Evolutionary conservation across 495 filamentous ascomycete genomes (phyloP), one percentile per base, ranked within the genome.

Genomic region (Aspergillus indologenus): DNA sequence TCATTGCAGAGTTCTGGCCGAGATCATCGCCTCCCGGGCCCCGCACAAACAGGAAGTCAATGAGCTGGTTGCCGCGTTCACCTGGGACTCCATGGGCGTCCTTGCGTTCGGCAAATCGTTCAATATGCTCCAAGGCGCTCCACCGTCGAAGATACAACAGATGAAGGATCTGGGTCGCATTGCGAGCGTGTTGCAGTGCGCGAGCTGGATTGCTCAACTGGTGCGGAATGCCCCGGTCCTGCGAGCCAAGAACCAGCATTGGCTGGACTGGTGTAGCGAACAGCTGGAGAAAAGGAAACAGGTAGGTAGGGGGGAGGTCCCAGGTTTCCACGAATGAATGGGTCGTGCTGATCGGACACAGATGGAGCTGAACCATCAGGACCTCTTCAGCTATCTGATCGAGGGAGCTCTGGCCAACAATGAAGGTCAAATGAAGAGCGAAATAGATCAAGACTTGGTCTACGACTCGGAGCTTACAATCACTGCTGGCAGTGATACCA

Each of bases 321-420:
- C 26, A 29, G n/a, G 23, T 24, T 5, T 19, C 18, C 11, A 12
- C 2, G n/a, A 2, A 9, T 44, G 19, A 2, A 1, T 18, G 12
- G 19, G 17, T 21, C 18, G 21, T 19, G 31, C 53, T 53, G 48
- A 48, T 34, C 6, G 20, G 8, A n/a, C 4, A 2, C 22, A 45
- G 59, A 46, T 48, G 54, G 54, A 53, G 21, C 18, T 43, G n/a
- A 23, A 23, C 40, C 54, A 22, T 3, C 47, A 56, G 6, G 59
- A 61, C 42, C 59, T 61, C 42, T 57, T 61, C 47, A 57, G 53
- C 48, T 61, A 61, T 31, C 42, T 61, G 5, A 56, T 61, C n/a
- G 59, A 52, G 42, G 59, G 56, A 1, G 17, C 59, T 1, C 5
- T 11, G 7, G 11, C 29, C 7, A 26, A 43, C 5, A 26, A 18